Base-by-base conservation (phyloP, 2,329 filamentous ascomycete genomes). In the Ophiostoma angusticollis region DNA sequence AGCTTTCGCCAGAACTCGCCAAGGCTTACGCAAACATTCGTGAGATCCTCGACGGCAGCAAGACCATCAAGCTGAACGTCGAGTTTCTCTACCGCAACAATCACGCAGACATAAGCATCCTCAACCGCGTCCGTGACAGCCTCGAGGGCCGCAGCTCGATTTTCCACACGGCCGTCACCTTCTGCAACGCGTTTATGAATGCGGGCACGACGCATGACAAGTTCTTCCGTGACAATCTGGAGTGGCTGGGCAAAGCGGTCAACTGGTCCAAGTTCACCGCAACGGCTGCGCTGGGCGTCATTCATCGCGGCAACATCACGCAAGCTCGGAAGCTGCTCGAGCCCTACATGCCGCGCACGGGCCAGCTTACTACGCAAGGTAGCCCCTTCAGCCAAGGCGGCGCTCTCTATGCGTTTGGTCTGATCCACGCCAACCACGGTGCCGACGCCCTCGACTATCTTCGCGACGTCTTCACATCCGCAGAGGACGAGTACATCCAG, bases 231-330 rank as follows among this genome's bases (percentile, higher is more conserved):
- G 86, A 96, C 54, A 98, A 98, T 56, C 64, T 98, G 18, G 91
- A 98, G 49, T 98, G 91, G 91, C 65, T 98, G 4, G 87, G 89
- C 44, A 98, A 96, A 67, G 91, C 91, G 19, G 86, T 96, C 34
- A 98, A 98, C 65, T 98, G 91, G 91, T 95, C 87, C 45, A 98
- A 98, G 58, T 98, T 98, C 58, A 95, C 91, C 1, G 91, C 91
- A 12, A 98, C 91, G 5, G 91, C 91, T 41, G 91, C 91, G 7
- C 68, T 98, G 6, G 91, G 91, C 58, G 91, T 96, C 37, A 95
- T 98, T 46, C 91, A 98, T 60, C 81, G 86, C 32, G 91, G 91
- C 40, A 98, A 98, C 59, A 69, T 98, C 43, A 83, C 81, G 18
- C 89, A 98, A 54, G 91, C 87, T 1, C 78, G 86, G 54, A 94